Evolutionary conservation across 1,284 basidiomycete species (phyloP).

Genomic region (Sporisorium exsertum): DNA sequence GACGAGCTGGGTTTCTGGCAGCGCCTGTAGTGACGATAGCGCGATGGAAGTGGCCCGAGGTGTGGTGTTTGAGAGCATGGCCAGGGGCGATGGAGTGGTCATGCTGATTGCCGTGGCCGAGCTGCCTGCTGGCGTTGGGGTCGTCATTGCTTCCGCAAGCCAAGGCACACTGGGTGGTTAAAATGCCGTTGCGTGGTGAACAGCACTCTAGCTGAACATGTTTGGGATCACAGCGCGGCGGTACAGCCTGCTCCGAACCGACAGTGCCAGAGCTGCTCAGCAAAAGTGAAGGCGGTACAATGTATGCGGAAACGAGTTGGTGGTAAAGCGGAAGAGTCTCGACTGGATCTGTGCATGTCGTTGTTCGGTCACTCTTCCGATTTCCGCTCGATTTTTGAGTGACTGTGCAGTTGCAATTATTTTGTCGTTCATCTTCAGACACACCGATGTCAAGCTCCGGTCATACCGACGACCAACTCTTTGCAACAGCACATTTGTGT

Average conservation of each 20-base stretch:
- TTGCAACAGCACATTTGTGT: neutral
- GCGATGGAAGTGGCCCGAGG: conserved; percentile 32
- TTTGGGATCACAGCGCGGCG: neutral
- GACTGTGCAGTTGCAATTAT: neutral
- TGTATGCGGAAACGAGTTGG: neutral
- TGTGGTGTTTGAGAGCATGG: conserved; percentile 33
- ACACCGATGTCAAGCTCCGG: neutral
- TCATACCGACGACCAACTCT: neutral
- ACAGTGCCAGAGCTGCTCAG: neutral
- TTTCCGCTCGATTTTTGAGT: neutral
- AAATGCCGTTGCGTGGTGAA: neutral
- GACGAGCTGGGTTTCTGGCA: conserved; percentile 47
- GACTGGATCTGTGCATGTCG: neutral
- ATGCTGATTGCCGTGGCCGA: conserved; percentile 21
- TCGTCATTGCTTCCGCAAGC: conserved; percentile 23
- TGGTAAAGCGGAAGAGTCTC: neutral
- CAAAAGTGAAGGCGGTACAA: neutral
- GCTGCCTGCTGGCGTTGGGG: conserved; percentile 36
- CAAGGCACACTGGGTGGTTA: neutral
- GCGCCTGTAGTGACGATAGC: conserved; percentile 31
- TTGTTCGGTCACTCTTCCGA: neutral
- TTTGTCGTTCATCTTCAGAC: neutral
- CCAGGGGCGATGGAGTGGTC: conserved; percentile 41
- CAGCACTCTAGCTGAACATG: conserved; percentile 5
- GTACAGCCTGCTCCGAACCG: neutral